Evolutionary conservation across 371 early-diverging fungal species (phyloP), one percentile per base, ranked within the genome.

Genomic region (Dichotomocladium elegans): DNA sequence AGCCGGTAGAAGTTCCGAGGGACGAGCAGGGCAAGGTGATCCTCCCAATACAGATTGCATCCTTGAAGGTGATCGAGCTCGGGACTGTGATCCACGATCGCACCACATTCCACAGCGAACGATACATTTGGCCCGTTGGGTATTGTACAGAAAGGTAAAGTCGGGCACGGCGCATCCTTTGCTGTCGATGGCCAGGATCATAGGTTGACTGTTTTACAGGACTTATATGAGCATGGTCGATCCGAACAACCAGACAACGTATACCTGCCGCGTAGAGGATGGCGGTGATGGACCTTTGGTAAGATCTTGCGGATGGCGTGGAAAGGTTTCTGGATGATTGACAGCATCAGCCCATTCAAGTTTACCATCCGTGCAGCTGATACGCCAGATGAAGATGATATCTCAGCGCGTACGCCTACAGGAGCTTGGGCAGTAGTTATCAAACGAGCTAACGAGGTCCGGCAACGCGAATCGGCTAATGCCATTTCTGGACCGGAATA

Each of bases 401-500:
- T 87, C 28, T 73, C 78, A 28, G 90, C 87, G 4, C 77, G 70
- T 27, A 88, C 93, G 15, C 84, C 93, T 8, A 91, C 94, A 33
- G 93, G 92, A 15, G 94, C 87, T 19, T 96, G 95, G 96, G 85
- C 88, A 11, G 58, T 82, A 27, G 81, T 93, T 28, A 80, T 93
- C 26, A 89, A 88, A 57, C 70, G 77, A 10, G 87, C 91, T 6
- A 87, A 90, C 49, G 75, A 78, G 35, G 77, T 91, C 28, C 85
- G 91, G 30, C 82, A 87, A 34, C 79, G 83, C 11, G 83, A 84
- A 26, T 83, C 85, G 46, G 79, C 85, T 12, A 90, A 88, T 50
- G 87, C 90, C 14, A 88, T 89, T 4, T 91, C 91, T 1, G 96
- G 96, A 1, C 94, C 94, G 3, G 96, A 94, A 55, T 92, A 88